phyloP scores from a whole-genome alignment of 106 monocot species.

The Iris macrosiphon region DNA sequence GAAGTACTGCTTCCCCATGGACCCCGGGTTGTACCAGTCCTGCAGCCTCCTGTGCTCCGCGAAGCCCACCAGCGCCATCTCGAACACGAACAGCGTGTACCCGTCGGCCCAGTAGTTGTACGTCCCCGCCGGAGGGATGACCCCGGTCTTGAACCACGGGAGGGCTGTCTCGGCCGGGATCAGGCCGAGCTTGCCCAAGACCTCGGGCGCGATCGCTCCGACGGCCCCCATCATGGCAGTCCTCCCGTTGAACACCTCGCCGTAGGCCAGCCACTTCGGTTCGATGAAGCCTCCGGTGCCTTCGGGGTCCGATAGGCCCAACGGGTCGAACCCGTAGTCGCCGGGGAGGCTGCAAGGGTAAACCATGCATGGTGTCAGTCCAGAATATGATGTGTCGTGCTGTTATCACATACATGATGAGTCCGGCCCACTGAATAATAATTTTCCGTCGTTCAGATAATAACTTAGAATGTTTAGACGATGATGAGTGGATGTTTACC shows the following conservation, averaged over 20 bases:
- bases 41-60: slow-evolving; percentile 95
- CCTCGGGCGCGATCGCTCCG: slow-evolving; percentile 74
- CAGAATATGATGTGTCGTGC: too few relatives aligned
- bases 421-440: too few relatives aligned
- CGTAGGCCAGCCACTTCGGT: slow-evolving; percentile 92
- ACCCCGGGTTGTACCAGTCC: slow-evolving; percentile 91
- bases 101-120: slow-evolving; percentile 96
- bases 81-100: slow-evolving; percentile 86
- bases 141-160: slow-evolving; percentile 94
- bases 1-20: slow-evolving; percentile 94
- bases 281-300: slow-evolving; percentile 98
- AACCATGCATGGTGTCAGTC: too few relatives aligned
- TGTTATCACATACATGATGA: too few relatives aligned
- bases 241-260: slow-evolving; percentile 89
- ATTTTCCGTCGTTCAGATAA: too few relatives aligned
- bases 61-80: slow-evolving; percentile 92
- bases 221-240: slow-evolving; percentile 79
- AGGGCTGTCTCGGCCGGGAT: slow-evolving; percentile 83
- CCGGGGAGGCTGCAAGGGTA: slow-evolving; percentile 77
- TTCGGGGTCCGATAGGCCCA: slow-evolving; percentile 92
- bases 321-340: slow-evolving; percentile 91
- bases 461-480: background rate
- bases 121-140: slow-evolving; percentile 89
- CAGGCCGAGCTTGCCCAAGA: slow-evolving; percentile 69
- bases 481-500: slow-evolving; percentile 21